phyloP scores from a whole-genome alignment of 2,329 filamentous ascomycete species.

The Leptodontidium sp. region DNA sequence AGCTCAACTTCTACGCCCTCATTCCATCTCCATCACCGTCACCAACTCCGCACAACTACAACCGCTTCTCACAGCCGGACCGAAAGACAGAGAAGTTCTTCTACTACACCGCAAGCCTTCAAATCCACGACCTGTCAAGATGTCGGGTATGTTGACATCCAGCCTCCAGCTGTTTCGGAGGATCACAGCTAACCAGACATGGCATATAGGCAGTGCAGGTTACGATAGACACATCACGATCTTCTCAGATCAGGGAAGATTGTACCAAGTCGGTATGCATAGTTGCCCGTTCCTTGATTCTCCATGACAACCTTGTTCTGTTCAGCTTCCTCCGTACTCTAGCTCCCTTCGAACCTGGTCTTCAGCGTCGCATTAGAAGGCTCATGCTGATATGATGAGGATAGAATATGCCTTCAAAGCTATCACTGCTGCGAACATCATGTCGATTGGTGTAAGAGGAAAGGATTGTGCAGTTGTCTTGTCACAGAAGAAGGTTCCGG shows the following conservation, averaged over 20 bases:
- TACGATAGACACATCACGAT: slow-evolving; percentile 99
- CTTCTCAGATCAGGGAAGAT: slow-evolving; percentile 97
- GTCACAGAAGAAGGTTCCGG: slow-evolving; percentile 99
- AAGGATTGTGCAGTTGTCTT: slow-evolving; percentile 97
- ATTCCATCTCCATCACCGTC: slow-evolving; percentile 25
- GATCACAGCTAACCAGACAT: slow-evolving; percentile 39
- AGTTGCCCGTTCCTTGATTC: slow-evolving; percentile 11
- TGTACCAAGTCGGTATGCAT: slow-evolving; percentile 98
- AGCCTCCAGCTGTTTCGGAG: slow-evolving; percentile 24
- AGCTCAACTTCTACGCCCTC: slow-evolving; percentile 13
- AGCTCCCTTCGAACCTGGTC: background rate
- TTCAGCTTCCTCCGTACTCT: background rate
- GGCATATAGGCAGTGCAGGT: slow-evolving; percentile 75
- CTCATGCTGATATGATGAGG: slow-evolving; percentile 43
- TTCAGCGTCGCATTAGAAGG: slow-evolving; percentile 15
- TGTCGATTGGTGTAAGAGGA: slow-evolving; percentile 92
- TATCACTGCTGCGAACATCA: slow-evolving; percentile 99
- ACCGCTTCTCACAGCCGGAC: background rate
- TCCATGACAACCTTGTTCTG: background rate
- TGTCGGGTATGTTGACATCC: slow-evolving; percentile 49
- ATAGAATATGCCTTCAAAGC: slow-evolving; percentile 99
- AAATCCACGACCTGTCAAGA: slow-evolving; percentile 38
- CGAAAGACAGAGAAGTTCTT: background rate
- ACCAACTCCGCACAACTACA: slow-evolving; percentile 5
- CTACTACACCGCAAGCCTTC: background rate